Evolutionary conservation across 2,329 filamentous ascomycete species (phyloP), one percentile per base, ranked within the genome.

Genomic region (Pseudocercospora musae): DNA sequence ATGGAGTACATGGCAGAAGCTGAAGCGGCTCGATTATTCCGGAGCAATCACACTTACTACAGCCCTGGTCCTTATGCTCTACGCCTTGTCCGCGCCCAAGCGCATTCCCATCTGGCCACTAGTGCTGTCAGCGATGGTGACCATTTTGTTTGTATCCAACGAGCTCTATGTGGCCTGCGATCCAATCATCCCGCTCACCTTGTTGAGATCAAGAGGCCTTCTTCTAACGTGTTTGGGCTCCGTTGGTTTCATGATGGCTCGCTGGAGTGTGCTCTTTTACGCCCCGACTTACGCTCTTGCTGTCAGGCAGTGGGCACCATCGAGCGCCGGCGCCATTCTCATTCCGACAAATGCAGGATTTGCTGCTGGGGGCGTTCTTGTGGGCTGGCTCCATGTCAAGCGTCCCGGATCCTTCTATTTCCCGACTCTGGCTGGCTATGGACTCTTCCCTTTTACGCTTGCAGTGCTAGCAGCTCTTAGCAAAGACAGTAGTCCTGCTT

Each of bases 321-420:
- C 89, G 0, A 79, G 85, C 1, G 89, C 90, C 2, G 92, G 91
- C 2, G 83, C 89, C 3, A 88, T 94, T 37, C 82, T 96, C 6
- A 85, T 96, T 52, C 91, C 92, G 0, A 95, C 91, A 0, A 96
- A 96, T 74, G 73, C 86, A 5, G 92, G 91, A 1, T 96, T 96
- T 70, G 91, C 87, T 0, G 69, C 84, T 1, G 92, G 91, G 23
- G 90, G 91, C 0, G 76, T 96, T 0, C 67, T 91, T 4, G 88
- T 89, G 13, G 92, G 92, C 8, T 86, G 84, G 76, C 77, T 95
- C 15, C 92, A 96, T 73, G 89, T 96, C 69, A 86, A 86, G 20
- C 86, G 89, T 20, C 79, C 82, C 1, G 89, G 89, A 1, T 88
- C 87, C 66, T 96, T 92, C 75, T 96, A 89, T 79, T 69, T 84